Evolutionary conservation across 257 asterid species (phyloP).

Genomic region (Jaltomata sinuosa): DNA sequence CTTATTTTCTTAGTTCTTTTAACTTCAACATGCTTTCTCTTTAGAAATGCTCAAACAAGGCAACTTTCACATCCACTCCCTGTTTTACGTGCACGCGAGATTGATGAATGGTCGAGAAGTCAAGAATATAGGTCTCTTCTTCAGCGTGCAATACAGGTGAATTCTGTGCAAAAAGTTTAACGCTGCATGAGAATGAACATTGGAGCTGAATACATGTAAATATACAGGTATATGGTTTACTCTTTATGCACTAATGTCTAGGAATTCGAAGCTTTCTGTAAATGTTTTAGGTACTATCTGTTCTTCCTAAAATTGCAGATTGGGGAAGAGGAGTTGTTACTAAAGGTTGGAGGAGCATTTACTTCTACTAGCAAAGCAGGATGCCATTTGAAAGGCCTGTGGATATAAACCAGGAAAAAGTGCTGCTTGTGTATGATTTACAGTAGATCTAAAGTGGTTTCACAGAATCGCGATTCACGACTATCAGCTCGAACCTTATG

Average conservation of each 20-base stretch:
- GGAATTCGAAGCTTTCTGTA: not conserved
- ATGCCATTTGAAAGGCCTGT: not conserved
- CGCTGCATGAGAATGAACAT: not conserved
- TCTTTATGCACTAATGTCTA: not conserved
- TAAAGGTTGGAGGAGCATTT: not conserved
- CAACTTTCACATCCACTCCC: slow-evolving; percentile 98
- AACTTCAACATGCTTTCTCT: not conserved
- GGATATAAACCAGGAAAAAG: not conserved
- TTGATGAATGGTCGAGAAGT: slow-evolving; percentile 95
- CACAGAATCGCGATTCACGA: not conserved
- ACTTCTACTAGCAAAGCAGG: not conserved
- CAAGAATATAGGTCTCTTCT: slow-evolving; percentile 60
- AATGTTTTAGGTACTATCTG: not conserved
- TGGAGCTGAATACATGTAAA: not conserved
- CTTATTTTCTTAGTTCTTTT: not conserved
- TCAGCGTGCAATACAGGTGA: slow-evolving; percentile 35
- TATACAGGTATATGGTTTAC: not conserved
- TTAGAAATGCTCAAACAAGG: slow-evolving; percentile 89
- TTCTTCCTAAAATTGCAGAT: not conserved
- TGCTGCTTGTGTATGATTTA: not conserved
- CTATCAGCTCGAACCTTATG: not conserved
- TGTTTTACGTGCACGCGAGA: slow-evolving; percentile 88
- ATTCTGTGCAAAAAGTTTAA: slow-evolving; percentile 26
- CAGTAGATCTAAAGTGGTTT: not conserved
- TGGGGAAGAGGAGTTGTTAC: not conserved